Conservation (phyloP, 2,329 filamentous ascomycete genomes). For the Cercospora sesami region DNA sequence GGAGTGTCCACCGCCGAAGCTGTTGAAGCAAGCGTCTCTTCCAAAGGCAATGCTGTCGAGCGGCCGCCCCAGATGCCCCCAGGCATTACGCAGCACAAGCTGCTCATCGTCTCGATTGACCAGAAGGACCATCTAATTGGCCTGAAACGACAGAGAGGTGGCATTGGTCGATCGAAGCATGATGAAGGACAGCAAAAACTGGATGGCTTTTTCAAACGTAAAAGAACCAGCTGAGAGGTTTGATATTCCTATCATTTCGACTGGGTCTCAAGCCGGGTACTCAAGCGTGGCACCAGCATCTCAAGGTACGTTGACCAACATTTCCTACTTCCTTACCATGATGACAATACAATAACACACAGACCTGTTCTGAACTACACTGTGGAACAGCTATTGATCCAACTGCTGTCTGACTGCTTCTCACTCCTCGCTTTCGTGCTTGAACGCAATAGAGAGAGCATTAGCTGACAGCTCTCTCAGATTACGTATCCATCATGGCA, state of each 20-base stretch:
- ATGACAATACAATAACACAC: constrained; percentile 37
- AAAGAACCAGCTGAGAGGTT: constrained; percentile 29
- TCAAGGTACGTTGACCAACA: constrained; percentile 19
- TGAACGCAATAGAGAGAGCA: not conserved
- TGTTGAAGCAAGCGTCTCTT: constrained; percentile 23
- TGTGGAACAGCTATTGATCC: constrained; percentile 38
- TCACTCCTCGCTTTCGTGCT: not conserved
- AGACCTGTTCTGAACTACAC: constrained; percentile 38
- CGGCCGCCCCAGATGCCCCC: not conserved
- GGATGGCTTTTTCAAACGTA: constrained; percentile 68
- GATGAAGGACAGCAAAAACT: constrained; percentile 76
- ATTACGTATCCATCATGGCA: not conserved
- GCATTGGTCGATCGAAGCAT: constrained; percentile 74
- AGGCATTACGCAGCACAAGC: not conserved
- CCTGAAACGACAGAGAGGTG: constrained; percentile 76
- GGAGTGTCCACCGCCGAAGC: not conserved
- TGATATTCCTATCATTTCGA: not conserved
- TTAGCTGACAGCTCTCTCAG: not conserved
- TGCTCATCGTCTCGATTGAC: constrained; percentile 63
- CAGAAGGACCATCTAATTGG: constrained; percentile 68
- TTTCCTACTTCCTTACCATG: constrained; percentile 21
- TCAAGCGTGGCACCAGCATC: not conserved
- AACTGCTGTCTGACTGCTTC: constrained; percentile 39
- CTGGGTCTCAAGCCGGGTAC: not conserved
- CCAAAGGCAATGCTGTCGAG: not conserved